These are phyloP conservation scores for Camellia lanceoleosa DNA, from an alignment of 148 eudicot genomes.

Conservation along the genomic window DNA sequence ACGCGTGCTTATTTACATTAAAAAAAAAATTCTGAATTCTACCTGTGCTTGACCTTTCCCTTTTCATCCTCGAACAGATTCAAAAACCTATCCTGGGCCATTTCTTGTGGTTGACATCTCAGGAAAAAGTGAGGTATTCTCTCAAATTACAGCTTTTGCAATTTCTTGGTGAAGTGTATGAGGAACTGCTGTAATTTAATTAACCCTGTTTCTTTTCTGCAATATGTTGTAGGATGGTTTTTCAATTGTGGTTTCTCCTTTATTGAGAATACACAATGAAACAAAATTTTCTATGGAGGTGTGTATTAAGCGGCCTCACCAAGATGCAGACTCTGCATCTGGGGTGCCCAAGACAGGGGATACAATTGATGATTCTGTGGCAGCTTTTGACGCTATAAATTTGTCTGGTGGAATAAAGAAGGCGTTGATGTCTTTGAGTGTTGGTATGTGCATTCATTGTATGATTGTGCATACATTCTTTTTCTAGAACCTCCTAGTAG, in stretches of 20 bases:
- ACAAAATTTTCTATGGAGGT: constrained; percentile 75
- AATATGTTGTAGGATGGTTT: constrained; percentile 63
- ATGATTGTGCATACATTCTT: not conserved
- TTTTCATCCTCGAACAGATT: constrained; percentile 44
- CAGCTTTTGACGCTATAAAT: constrained; percentile 77
- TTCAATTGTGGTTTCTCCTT: constrained; percentile 67
- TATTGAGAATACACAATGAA: constrained; percentile 76
- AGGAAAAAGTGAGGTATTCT: constrained; percentile 62
- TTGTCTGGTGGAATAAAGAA: constrained; percentile 73
- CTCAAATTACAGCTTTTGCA: not conserved
- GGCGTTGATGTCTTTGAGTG: constrained; percentile 72
- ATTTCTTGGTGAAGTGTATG: not conserved
- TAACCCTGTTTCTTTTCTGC: not conserved
- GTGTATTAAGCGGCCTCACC: constrained; percentile 73
- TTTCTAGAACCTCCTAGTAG: not conserved
- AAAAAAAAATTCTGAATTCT: constrained; percentile 9
- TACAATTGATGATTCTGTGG: constrained; percentile 71
- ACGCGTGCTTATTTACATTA: not conserved
- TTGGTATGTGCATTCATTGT: constrained; percentile 47
- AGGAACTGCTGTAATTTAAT: not conserved
- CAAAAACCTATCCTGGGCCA: constrained; percentile 77
- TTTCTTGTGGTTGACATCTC: constrained; percentile 73
- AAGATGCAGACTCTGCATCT: constrained; percentile 55
- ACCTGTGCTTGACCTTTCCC: not conserved
- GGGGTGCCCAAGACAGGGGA: constrained; percentile 66